Evolutionary conservation across 805 yeast genomes (phyloP).

Genomic region (Isabelozyma rhagii): DNA sequence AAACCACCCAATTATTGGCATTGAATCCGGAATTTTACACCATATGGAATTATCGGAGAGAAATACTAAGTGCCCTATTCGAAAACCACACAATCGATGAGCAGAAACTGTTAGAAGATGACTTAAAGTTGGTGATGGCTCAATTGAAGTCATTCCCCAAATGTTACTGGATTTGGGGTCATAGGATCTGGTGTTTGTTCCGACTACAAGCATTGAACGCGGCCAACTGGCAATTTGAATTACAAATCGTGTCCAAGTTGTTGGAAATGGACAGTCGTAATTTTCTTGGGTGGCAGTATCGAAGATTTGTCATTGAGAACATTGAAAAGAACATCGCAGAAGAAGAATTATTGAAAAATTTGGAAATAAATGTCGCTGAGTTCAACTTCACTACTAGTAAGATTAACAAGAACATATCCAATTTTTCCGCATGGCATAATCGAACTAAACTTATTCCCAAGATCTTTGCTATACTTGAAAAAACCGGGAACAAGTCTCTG

Average conservation of each 20-base stretch:
- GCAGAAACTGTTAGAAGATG: constrained; percentile 41
- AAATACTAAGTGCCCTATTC: constrained; percentile 46
- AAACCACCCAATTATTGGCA: constrained; percentile 56
- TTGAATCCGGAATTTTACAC: constrained; percentile 87
- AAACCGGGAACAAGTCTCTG: constrained; percentile 2
- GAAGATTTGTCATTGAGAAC: constrained; percentile 63
- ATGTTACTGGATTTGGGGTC: constrained; percentile 97
- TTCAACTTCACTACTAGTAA: constrained; percentile 73
- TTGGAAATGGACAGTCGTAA: constrained; percentile 76
- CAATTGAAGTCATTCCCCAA: constrained; percentile 72
- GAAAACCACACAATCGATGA: constrained; percentile 5
- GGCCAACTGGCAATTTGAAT: constrained; percentile 69
- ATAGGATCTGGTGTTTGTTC: constrained; percentile 74
- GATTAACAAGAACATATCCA: constrained; percentile 82
- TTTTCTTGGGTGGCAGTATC: constrained; percentile 94
- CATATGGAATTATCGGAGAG: constrained; percentile 86
- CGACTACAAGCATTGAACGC: constrained; percentile 40
- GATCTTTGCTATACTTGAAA: constrained; percentile 29
- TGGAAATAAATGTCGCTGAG: constrained; percentile 47
- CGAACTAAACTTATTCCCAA: constrained; percentile 66
- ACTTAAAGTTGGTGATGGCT: constrained; percentile 56
- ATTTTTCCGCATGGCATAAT: constrained; percentile 96
- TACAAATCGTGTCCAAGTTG: constrained; percentile 65
- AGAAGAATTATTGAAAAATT: constrained; percentile 1
- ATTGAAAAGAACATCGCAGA: constrained; percentile 17